phyloP scores from a whole-genome alignment of 352 stramenopile genomes.

The Phytopythium ostracodes region DNA sequence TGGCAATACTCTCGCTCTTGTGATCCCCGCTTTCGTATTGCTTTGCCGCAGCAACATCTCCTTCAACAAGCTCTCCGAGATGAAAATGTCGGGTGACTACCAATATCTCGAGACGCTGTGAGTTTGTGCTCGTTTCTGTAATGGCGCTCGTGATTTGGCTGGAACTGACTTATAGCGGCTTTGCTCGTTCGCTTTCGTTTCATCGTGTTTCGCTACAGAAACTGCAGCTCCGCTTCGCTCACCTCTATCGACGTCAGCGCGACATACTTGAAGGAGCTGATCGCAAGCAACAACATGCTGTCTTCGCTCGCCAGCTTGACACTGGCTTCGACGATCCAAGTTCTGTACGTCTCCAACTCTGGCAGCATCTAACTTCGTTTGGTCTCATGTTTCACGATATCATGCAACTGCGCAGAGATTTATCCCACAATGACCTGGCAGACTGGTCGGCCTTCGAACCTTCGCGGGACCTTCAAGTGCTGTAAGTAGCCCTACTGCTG shows the following conservation, averaged over 20 bases:
- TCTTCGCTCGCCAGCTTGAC: conserved; percentile 19
- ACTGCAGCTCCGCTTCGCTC: conserved; percentile 25
- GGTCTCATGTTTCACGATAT: not conserved
- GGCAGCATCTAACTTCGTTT: not conserved
- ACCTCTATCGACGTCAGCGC: conserved; percentile 15
- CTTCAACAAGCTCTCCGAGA: conserved; percentile 1
- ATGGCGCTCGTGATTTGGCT: too few relatives aligned
- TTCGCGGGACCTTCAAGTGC: conserved; percentile 21
- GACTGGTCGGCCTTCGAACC: conserved; percentile 25
- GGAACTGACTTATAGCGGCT: not conserved
- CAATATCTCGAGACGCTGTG: conserved; percentile 4
- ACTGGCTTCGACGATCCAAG: conserved; percentile 19
- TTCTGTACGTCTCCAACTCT: conserved; percentile 15
- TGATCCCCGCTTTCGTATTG: not conserved
- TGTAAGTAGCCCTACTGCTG: conserved; percentile 11
- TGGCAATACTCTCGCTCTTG: not conserved
- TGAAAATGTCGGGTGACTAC: not conserved
- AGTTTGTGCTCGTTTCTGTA: too few relatives aligned
- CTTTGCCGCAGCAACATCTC: not conserved
- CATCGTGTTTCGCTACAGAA: conserved; percentile 10
- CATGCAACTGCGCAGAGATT: conserved; percentile 10
- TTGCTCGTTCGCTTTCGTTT: not conserved
- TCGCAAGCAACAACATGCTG: conserved; percentile 19
- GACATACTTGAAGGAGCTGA: conserved; percentile 23
- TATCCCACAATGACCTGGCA: conserved; percentile 25